These are phyloP conservation scores for Neonectria magnoliae DNA, from an alignment of 2,329 filamentous ascomycete genomes.

Conservation along the genomic window DNA sequence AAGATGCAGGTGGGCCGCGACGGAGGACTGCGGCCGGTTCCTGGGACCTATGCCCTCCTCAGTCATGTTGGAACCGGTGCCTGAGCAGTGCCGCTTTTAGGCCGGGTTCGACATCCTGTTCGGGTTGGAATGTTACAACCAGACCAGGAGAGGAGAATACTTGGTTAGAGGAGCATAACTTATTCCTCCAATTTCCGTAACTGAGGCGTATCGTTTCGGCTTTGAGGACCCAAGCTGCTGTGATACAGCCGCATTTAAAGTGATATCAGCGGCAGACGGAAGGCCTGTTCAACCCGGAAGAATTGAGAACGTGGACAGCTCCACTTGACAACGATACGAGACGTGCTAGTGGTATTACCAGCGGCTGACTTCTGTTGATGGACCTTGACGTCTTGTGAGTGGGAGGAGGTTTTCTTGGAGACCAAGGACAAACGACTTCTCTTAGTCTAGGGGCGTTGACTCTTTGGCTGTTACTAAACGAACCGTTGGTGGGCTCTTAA, in stretches of 20 bases:
- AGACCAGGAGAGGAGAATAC: background rate
- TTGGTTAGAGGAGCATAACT: background rate
- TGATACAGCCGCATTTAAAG: background rate
- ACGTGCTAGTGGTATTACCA: background rate
- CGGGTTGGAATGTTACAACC: background rate
- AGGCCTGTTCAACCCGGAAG: background rate
- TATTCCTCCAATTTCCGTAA: background rate
- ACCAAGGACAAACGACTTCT: background rate
- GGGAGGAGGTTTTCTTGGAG: background rate
- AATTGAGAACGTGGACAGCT: background rate
- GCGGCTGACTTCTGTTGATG: background rate
- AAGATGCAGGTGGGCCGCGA: background rate
- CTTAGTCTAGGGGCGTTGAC: too few relatives aligned
- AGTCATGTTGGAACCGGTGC: background rate
- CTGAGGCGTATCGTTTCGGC: background rate
- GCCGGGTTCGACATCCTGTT: background rate
- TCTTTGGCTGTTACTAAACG: too few relatives aligned
- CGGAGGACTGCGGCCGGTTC: constrained; percentile 11
- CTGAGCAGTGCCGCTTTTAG: background rate
- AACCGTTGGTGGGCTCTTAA: too few relatives aligned
- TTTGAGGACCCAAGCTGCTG: background rate
- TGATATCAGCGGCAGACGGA: background rate
- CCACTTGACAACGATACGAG: background rate
- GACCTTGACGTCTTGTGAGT: background rate
- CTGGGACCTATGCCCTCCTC: background rate